These are phyloP conservation scores for Aspergillus flavus DNA, from an alignment of 2,329 filamentous ascomycete species.

Conservation along the genomic window DNA sequence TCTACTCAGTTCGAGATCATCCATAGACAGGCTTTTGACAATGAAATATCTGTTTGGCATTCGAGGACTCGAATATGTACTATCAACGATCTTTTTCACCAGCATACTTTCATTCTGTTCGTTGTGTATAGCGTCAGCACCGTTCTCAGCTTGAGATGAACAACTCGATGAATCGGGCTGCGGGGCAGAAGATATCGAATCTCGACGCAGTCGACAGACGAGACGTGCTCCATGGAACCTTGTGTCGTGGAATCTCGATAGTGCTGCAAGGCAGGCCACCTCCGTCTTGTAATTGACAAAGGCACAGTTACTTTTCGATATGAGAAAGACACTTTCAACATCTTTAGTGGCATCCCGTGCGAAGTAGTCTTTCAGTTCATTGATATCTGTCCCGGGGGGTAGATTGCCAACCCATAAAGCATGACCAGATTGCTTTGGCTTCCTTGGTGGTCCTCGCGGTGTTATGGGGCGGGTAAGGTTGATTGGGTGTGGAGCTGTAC, in stretches of 20 bases:
- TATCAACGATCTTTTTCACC: constrained; percentile 5
- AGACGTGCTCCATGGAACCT: constrained; percentile 83
- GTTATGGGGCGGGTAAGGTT: constrained; percentile 23
- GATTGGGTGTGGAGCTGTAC: constrained; percentile 10
- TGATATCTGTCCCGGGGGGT: constrained; percentile 77
- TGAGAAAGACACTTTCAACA: constrained; percentile 87
- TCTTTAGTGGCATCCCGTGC: constrained; percentile 73
- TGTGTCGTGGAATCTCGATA: constrained; percentile 86
- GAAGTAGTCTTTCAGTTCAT: constrained; percentile 87
- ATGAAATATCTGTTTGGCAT: constrained; percentile 82
- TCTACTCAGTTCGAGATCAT: constrained; percentile 88
- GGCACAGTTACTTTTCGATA: constrained; percentile 95
- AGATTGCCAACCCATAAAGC: constrained; percentile 96
- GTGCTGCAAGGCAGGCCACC: constrained; percentile 70
- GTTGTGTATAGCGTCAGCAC: constrained; percentile 6
- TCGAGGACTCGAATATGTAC: constrained; percentile 24
- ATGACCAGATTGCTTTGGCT: constrained; percentile 73
- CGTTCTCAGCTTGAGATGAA: constrained; percentile 39
- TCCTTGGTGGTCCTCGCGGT: constrained; percentile 66
- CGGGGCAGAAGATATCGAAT: constrained; percentile 45
- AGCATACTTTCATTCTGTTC: neutral
- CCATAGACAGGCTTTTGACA: constrained; percentile 86
- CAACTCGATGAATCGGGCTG: constrained; percentile 33
- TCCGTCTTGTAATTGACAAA: constrained; percentile 95
- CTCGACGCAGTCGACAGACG: constrained; percentile 77